These are phyloP conservation scores for Neurospora discreta DNA, from an alignment of 495 filamentous ascomycete genomes.

Conservation along the genomic window DNA sequence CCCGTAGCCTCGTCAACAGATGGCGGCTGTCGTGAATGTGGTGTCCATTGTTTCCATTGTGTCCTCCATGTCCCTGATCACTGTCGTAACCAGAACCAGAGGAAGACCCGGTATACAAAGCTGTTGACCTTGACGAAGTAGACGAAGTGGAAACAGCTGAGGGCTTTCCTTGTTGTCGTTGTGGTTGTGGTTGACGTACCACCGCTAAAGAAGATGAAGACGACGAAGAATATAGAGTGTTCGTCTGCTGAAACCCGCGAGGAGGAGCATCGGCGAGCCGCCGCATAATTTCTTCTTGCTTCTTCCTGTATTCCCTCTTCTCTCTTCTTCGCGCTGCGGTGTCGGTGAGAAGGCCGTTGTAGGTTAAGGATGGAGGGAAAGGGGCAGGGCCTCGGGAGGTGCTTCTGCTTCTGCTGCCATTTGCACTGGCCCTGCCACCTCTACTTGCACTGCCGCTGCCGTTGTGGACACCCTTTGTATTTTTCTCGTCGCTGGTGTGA, in stretches of 20 bases:
- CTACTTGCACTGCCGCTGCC: not conserved
- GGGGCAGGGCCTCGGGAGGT: not conserved
- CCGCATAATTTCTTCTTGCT: not conserved
- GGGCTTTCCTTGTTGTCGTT: not conserved
- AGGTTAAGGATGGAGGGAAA: not conserved
- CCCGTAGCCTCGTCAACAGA: not conserved
- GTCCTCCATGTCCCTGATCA: not conserved
- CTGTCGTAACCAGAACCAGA: not conserved
- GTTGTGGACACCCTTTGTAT: not conserved
- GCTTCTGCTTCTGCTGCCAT: not conserved
- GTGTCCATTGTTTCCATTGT: not conserved
- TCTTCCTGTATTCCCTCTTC: not conserved
- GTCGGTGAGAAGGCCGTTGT: not conserved
- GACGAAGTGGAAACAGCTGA: not conserved
- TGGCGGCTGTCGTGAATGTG: not conserved
- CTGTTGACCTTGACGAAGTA: not conserved
- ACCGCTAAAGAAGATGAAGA: not conserved
- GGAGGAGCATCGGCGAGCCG: not conserved
- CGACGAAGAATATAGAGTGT: not conserved
- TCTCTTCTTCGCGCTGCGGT: not conserved
- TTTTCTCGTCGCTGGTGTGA: not conserved
- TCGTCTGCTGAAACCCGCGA: not conserved
- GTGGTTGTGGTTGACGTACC: no score
- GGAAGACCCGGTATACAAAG: not conserved
- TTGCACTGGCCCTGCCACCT: not conserved